Evolutionary conservation across 2,329 filamentous ascomycete genomes (phyloP).

Genomic region (Sphaceloma murrayae): DNA sequence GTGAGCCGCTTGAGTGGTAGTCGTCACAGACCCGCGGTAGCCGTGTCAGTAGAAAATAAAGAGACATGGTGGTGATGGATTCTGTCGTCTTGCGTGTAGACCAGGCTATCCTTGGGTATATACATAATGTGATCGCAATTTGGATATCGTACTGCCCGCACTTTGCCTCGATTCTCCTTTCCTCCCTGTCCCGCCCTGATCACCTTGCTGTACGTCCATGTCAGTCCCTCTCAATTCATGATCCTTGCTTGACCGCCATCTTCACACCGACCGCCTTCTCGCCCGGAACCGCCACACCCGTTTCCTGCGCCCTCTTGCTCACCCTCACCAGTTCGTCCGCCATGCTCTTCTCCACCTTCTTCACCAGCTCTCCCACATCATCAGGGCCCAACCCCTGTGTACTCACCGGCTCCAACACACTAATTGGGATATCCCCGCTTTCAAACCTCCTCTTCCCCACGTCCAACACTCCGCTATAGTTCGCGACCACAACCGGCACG

Average conservation of each 20-base stretch:
- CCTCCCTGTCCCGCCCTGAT: too few relatives aligned
- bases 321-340: constrained; percentile 47
- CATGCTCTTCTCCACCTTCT: constrained; percentile 64
- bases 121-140: constrained; percentile 9
- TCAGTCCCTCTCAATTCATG: background rate
- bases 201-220: background rate
- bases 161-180: too few relatives aligned
- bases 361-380: constrained; percentile 67
- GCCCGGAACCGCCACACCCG: constrained; percentile 21
- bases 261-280: constrained; percentile 4
- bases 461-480: constrained; percentile 41
- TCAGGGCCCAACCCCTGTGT: constrained; percentile 62
- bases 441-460: constrained; percentile 35
- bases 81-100: constrained; percentile 1
- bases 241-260: constrained; percentile 8
- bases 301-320: constrained; percentile 25
- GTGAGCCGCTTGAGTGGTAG: constrained; percentile 6
- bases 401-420: constrained; percentile 70
- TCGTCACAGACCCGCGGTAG: too few relatives aligned
- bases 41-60: too few relatives aligned
- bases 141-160: background rate
- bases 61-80: constrained; percentile 8
- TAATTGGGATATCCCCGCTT: constrained; percentile 46
- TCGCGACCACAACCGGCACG: constrained; percentile 60
- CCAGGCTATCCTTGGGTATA: constrained; percentile 14